A percentile compares a stretch with the other conserved stretches of the same genome.
phyloP scores from a whole-genome alignment of 139 green algal species.

The Zygnema cylindricum region DNA sequence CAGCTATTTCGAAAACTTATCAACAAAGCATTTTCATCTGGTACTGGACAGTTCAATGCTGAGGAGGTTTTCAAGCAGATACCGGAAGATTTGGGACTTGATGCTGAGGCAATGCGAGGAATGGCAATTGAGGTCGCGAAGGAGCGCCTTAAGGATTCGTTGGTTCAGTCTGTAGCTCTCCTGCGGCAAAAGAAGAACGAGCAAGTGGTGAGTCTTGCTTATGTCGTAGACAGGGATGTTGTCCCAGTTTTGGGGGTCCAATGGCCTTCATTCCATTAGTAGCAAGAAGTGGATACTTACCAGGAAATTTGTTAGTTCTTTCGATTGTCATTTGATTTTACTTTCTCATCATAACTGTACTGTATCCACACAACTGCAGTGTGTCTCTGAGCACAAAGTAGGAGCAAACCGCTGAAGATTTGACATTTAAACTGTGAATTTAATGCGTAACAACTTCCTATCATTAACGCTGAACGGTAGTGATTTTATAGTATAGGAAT shows the following conservation, averaged over 20 bases:
- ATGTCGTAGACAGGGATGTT: no score
- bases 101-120: conserved; percentile 62
- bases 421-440: no score
- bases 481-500: no score
- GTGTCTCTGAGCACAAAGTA: no score
- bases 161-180: conserved; percentile 73
- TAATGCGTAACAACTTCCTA: no score
- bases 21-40: conserved; percentile 69
- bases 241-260: no score
- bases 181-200: conserved; percentile 78
- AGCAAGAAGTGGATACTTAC: not conserved
- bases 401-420: no score
- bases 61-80: conserved; percentile 77
- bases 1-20: conserved; percentile 83
- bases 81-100: conserved; percentile 74
- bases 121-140: conserved; percentile 66
- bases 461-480: no score
- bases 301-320: not conserved
- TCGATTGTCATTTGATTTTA: not conserved
- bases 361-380: no score
- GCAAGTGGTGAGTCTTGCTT: conserved; percentile 58
- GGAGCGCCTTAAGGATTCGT: conserved; percentile 76
- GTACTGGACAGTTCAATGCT: conserved; percentile 76
- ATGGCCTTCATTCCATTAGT: no score
- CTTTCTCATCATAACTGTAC: no score